Evolutionary conservation across 495 filamentous ascomycete species (phyloP).

Genomic region (Neurospora cerealis): DNA sequence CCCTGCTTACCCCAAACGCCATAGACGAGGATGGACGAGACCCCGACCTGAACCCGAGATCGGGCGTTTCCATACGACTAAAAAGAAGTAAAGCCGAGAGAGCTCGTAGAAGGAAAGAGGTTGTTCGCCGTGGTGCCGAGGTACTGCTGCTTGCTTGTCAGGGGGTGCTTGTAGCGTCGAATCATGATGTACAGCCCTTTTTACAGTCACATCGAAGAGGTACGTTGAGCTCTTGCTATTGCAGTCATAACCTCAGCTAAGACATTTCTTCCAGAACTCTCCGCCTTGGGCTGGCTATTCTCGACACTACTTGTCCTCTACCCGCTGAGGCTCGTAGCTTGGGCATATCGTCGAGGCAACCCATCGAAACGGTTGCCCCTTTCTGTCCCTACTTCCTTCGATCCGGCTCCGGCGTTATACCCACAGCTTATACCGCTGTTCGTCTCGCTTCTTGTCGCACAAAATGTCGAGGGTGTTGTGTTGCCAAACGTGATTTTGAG

Average conservation of each 20-base stretch:
- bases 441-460: slow-evolving; percentile 66
- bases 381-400: slow-evolving; percentile 62
- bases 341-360: slow-evolving; percentile 29
- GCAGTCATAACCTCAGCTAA: slow-evolving; percentile 1
- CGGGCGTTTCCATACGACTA: not conserved
- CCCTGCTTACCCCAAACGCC: slow-evolving; percentile 48
- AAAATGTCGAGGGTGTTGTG: slow-evolving; percentile 43
- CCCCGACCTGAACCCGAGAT: not conserved
- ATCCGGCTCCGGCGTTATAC: slow-evolving; percentile 86
- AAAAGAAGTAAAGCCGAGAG: slow-evolving; percentile 23
- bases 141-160: slow-evolving; percentile 34
- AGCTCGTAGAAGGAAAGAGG: slow-evolving; percentile 32
- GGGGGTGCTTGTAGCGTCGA: slow-evolving; percentile 23
- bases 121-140: slow-evolving; percentile 34
- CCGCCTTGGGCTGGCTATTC: slow-evolving; percentile 10
- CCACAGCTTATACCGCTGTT: slow-evolving; percentile 66
- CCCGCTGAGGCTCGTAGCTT: slow-evolving; percentile 33
- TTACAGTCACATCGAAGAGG: slow-evolving; percentile 13
- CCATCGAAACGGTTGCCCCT: slow-evolving; percentile 29
- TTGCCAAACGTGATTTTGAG: slow-evolving; percentile 74
- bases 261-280: slow-evolving; percentile 17
- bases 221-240: slow-evolving; percentile 14
- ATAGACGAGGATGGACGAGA: slow-evolving; percentile 42
- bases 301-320: slow-evolving; percentile 29
- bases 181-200: slow-evolving; percentile 20